Base-by-base conservation (phyloP, 2,329 filamentous ascomycete genomes). In the Herpotrichia juniperi region DNA sequence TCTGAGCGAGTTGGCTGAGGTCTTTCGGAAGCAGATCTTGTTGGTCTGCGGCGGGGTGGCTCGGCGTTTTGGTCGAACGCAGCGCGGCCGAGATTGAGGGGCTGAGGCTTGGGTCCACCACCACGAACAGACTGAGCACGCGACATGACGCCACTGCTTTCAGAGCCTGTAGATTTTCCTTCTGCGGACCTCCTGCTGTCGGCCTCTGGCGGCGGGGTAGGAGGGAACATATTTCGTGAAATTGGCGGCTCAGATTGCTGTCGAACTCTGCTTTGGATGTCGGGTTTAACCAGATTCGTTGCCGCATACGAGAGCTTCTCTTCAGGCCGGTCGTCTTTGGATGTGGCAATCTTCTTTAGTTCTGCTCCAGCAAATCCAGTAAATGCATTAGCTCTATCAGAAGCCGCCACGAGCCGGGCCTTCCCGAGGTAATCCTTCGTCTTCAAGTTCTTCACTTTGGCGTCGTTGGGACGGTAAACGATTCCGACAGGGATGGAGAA, bases 401-500 rank as follows among this genome's bases (percentile, higher is more conserved):
- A 90, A 22, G 93, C 90, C 21, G 94, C 94, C 8, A 99, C 90
- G 28, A 99, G 81, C 54, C 91, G 86, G n/a, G 94, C 92, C 75
- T 97, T 97, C 55, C 94, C 94, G 3, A 99, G 86, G 67, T 99
- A 99, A 71, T 99, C 93, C 73, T 97, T 97, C 19, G 92, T 91
- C 80, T 97, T 96, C 66, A 99, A 80, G 68, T 99, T 99, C 76
- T 96, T 96, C 61, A 99, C 94, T 76, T 99, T 99, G 58, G 94
- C 93, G 67, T 96, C 93, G 71, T 97, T 97, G 19, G 94, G 94
- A 52, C 94, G 83, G 76, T 97, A 99, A 14, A 99, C 85, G 26
- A 97, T 90, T 21, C 94, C 94, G 11, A 97, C 93, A 0, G 94
- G 94, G 47, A 97, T 97, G 0, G 93, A 97, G 77, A 99, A 99